Conservation (phyloP, 169 alveolate genomes). For the Cryptosporidium ubiquitum region DNA sequence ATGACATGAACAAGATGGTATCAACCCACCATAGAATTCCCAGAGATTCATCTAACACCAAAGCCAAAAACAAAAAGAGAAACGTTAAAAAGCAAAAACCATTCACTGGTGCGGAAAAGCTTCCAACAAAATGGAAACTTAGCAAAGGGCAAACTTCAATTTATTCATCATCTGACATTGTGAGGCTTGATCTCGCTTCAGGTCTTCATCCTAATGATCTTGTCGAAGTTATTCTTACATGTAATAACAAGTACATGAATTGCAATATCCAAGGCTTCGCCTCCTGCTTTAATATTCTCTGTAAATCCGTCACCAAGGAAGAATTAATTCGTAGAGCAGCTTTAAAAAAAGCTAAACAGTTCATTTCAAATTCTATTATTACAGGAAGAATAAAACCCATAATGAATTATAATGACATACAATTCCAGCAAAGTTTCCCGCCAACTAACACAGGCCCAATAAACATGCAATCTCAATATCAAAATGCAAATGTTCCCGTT, state of each 20-base stretch:
- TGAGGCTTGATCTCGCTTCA: conserved; percentile 12
- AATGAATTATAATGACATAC: neutral
- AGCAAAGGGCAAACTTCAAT: conserved; percentile 66
- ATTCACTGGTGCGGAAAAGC: conserved; percentile 54
- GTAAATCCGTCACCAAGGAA: conserved; percentile 51
- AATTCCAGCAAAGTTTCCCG: neutral
- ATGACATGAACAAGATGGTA: conserved; percentile 2
- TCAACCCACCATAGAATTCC: neutral
- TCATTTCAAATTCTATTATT: conserved; percentile 41
- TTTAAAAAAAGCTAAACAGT: conserved; percentile 17
- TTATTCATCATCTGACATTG: conserved; percentile 40
- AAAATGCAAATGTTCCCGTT: neutral
- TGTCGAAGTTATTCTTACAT: conserved; percentile 36
- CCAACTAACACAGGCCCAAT: neutral
- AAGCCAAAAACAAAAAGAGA: neutral
- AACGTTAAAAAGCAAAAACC: neutral
- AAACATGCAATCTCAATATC: neutral
- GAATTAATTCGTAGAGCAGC: conserved; percentile 60
- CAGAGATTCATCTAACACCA: neutral
- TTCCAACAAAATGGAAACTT: conserved; percentile 54
- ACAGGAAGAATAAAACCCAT: neutral
- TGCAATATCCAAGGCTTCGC: conserved; percentile 50
- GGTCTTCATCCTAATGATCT: conserved; percentile 48
- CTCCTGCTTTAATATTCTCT: conserved; percentile 53
- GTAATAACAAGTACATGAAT: conserved; percentile 55